Base-by-base conservation (phyloP, 169 alveolate genomes). In the Cryptosporidium muris region DNA sequence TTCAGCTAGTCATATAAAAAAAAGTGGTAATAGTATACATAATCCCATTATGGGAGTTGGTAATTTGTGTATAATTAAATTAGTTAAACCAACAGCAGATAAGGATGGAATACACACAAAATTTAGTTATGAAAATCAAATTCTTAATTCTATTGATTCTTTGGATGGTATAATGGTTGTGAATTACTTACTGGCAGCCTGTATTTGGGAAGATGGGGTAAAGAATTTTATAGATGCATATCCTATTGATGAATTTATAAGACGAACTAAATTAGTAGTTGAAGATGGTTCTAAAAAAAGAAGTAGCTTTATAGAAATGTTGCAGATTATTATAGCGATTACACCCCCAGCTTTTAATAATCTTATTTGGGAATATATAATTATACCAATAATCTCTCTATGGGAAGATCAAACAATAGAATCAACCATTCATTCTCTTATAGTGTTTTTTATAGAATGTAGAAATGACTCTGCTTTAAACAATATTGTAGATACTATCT, bases 131-230 rank as follows among this genome's bases (percentile, higher is more conserved):
- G 54, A 74, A 43, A 45, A 25, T 4, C 40, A 36, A 11, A 74
- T 74, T 58, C 4, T 74, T 58, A 52, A 54, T 4, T 74, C 85
- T 25, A 58, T 74, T 16, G 1, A 4, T 16, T 2, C 40, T 11
- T 74, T 51, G 6, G 63, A 74, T 58, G 85, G 38, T 0, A 74
- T 45, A 11, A 60, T 48, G 8, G 38, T 68, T 4, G 14, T 74
- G 9, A 74, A 74, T 47, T 74, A 74, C 48, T 74, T 74, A 4
- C 14, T 74, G 3, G 85, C 74, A 34, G 85, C 64, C 9, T 74
- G 74, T 16, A 47, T 74, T 4, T 68, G 60, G 43, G 85, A 54
- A 54, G 54, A 58, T 58, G 67, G 85, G 4, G 6, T 60, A 4
- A 12, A 56, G 2, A 25, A 62, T 36, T 74, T 74, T 74, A 58